Evolutionary conservation across 352 stramenopile species (phyloP), one percentile per base, ranked within the genome.

Genomic region (Phytophthora melonis): DNA sequence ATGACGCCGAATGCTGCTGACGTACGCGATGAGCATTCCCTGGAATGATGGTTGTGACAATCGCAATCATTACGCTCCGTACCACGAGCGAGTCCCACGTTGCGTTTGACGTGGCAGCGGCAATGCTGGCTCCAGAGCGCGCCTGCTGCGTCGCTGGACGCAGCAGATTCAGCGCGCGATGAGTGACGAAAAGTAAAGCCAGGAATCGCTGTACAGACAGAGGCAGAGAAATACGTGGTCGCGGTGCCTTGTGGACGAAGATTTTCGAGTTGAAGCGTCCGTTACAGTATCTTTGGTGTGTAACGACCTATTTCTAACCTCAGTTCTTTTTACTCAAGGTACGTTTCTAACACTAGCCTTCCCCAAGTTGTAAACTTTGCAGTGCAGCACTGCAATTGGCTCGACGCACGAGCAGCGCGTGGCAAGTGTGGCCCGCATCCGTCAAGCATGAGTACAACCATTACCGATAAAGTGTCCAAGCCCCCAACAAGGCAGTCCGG

Each of bases 1-100:
- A 75, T 75, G 68, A 43, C 36, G 36, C 36, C 36, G 36, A 43
- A 43, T 43, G 5, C 2, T 43, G 5, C 2, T 58, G 36, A 66
- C 34, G 47, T 52, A 62, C 36, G 6, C 19, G 45, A 63, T 71
- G 65, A 74, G 49, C 66, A 58, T 62, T 55, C 27, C 23, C 43
- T 19, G 25, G 61, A 70, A 70, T 70, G 60, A 58, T 70, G 54
- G 61, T 45, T 43, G 10, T 43, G 10, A 5, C 23, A 34, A 13
- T 34, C 45, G 49, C 55, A 58, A 64, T 70, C 43, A 69, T 70
- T 23, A 65, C 53, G 36, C 36, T 18, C 36, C 34, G 34, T 41
- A 39, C 32, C 56, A 52, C 54, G 36, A 23, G 34, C 41, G 58
- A 43, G 45, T 53, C 13, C 55, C 36, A 56, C 53, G 19, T n/a